Evolutionary conservation across 1,139 yeast genomes (phyloP), one percentile per base, ranked within the genome.

Genomic region (Debaryomyces udenii): DNA sequence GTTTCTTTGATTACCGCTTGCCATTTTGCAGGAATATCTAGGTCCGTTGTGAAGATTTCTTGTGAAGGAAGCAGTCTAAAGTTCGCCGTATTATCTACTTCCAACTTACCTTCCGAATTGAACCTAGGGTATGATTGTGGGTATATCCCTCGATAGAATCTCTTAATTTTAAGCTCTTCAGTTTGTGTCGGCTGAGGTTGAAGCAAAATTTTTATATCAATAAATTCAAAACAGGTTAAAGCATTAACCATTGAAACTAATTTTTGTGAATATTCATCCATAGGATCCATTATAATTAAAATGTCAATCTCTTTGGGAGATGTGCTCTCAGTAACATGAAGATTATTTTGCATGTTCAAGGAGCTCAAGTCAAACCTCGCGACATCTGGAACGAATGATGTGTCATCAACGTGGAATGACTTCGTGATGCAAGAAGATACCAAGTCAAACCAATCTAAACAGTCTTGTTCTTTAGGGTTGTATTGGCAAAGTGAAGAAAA

Each of bases 21-120:
- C 96, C 96, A 87, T 9, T 83, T 64, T 4, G 71, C 59, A 0
- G 96, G 96, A 10, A 69, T 70, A 44, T 85, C 84, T 22, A 87
- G 46, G 31, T 80, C 86, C 11, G 81, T 61, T 4, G 83, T 74
- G 48, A 83, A 78, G 10, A 75, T 52, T 0, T 79, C 72, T 13
- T 74, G 67, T 4, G 63, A 62, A 0, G 86, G 86, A 17, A 81
- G 61, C 6, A 62, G 62, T 11, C 31, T 45, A 27, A 61, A 51
- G 2, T 35, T 30, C 2, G 49, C 49, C 4, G 43, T 40, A 7
- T 35, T 26, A 2, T 42, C 32, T 1, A 47, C 39, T 7, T 47
- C 49, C 30, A 67, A 45, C 0, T 50, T 45, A 0, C 84, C 84
- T 0, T 52, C 45, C 0, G 45, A 44, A 32, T 66, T 62, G 52